Base-by-base conservation (phyloP, 2,329 filamentous ascomycete genomes). In the Esteya vermicola region DNA sequence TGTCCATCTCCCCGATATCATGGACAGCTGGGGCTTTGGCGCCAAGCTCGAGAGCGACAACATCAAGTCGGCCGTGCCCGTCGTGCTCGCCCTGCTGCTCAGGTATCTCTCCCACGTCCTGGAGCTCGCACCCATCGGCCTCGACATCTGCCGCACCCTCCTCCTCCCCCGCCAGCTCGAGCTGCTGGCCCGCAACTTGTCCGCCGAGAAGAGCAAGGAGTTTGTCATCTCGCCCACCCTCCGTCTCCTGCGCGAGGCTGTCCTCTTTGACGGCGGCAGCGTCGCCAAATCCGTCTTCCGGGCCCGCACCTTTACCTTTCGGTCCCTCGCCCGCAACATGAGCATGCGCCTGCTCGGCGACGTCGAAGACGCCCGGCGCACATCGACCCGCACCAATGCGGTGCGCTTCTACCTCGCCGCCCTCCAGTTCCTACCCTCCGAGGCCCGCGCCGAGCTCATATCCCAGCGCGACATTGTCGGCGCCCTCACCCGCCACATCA, bases 161-260 rank as follows among this genome's bases (percentile, higher is more conserved):
- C 62, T 98, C 22, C 81, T 86, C 51, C 81, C 81, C 47, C 74
- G 79, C 21, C 85, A 94, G 49, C 67, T 88, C 46, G 85, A 88
- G 50, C 71, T 93, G 4, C 62, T 96, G 20, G 78, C 84, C 25
- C 78, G 79, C 44, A 85, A 85, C 44, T 62, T 96, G 16, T 80
- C 83, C 4, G 76, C 84, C 0, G 79, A 83, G 20, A 88, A 85
- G 57, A 71, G 76, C 36, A 94, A 93, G 54, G 85, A 86, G 30
- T 85, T 84, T 57, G 65, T 96, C 43, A 88, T 95, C 45, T 91
- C 85, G 3, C 89, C 91, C 1, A 88, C 83, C 20, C 63, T 98
- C 43, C 78, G 89, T 42, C 63, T 98, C 38, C 69, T 98, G 44
- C 83, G 80, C 38, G 89, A 98, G 59, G 70, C 88, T n/a, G 75